phyloP scores from a whole-genome alignment of 495 filamentous ascomycete genomes.

The Antarctomyces pellizariae region DNA sequence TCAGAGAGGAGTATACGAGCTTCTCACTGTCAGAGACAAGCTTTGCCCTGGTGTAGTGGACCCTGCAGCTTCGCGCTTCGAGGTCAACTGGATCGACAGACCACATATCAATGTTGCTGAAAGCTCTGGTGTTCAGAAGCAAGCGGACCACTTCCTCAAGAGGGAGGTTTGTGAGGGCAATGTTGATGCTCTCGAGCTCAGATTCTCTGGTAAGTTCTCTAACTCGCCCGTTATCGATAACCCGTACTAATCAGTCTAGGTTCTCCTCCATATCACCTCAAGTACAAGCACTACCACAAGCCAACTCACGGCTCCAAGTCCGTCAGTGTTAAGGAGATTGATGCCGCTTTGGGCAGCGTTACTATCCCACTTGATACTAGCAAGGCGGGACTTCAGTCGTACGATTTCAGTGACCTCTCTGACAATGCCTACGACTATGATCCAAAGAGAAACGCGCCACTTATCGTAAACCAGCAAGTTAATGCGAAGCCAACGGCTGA shows the following conservation, averaged over 20 bases:
- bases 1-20: slow-evolving; percentile 49
- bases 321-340: slow-evolving; percentile 38
- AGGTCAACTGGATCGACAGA: slow-evolving; percentile 61
- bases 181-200: slow-evolving; percentile 63
- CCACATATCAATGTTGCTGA: slow-evolving; percentile 47
- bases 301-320: slow-evolving; percentile 35
- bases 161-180: slow-evolving; percentile 85
- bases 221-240: neutral
- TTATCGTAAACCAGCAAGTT: slow-evolving; percentile 62
- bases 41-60: slow-evolving; percentile 66
- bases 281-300: slow-evolving; percentile 56
- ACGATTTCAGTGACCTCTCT: slow-evolving; percentile 57
- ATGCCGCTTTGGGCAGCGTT: slow-evolving; percentile 42
- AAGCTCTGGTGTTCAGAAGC: slow-evolving; percentile 27
- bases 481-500: slow-evolving; percentile 54
- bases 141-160: slow-evolving; percentile 33
- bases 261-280: slow-evolving; percentile 57
- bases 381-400: slow-evolving; percentile 60
- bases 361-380: slow-evolving; percentile 66
- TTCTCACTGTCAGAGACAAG: slow-evolving; percentile 49
- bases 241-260: slow-evolving; percentile 18
- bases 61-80: slow-evolving; percentile 42
- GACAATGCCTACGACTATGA: slow-evolving; percentile 69
- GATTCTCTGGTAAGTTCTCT: slow-evolving; percentile 37
- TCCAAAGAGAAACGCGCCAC: slow-evolving; percentile 28